These are phyloP conservation scores for Cutaneotrichosporon cutaneum DNA, from an alignment of 1,284 basidiomycete species.

Conservation along the genomic window DNA sequence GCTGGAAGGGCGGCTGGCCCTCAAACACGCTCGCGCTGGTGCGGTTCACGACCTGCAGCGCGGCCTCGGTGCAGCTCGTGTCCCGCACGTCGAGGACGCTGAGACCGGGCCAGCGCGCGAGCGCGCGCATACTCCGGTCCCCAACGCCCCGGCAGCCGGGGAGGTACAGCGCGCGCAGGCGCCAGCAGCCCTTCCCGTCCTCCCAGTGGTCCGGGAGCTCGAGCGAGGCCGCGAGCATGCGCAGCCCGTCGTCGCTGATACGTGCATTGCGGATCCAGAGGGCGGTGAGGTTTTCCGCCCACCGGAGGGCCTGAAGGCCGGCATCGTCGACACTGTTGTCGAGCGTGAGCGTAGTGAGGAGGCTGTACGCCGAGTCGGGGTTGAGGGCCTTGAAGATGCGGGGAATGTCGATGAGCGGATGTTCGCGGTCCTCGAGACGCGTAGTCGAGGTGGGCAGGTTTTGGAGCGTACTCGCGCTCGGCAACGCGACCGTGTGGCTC, in stretches of 20 bases:
- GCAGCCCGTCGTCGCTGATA: constrained; percentile 38
- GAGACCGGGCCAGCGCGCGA: constrained; percentile 44
- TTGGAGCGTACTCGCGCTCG: constrained; percentile 19
- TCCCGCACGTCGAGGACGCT: constrained; percentile 40
- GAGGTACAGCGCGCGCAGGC: constrained; percentile 35
- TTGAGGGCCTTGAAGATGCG: constrained; percentile 23
- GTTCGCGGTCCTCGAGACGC: constrained; percentile 21
- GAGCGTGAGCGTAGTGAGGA: constrained; percentile 43
- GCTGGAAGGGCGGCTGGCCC: constrained; percentile 36
- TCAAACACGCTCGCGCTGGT: constrained; percentile 25
- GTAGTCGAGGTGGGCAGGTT: constrained; percentile 27
- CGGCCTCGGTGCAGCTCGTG: constrained; percentile 38
- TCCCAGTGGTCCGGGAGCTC: constrained; percentile 11
- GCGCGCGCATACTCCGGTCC: constrained; percentile 34
- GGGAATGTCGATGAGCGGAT: constrained; percentile 38
- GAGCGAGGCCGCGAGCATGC: constrained; percentile 33
- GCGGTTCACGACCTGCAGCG: constrained; percentile 36
- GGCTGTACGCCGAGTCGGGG: constrained; percentile 7
- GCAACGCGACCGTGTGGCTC: constrained; percentile 31
- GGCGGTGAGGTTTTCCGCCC: constrained; percentile 37
- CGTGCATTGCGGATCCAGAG: constrained; percentile 35
- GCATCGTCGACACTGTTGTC: constrained; percentile 35
- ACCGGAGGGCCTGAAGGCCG: constrained; percentile 31
- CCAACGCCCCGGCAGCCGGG: constrained; percentile 26
- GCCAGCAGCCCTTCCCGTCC: constrained; percentile 30